phyloP scores from a whole-genome alignment of 2,329 filamentous ascomycete genomes.

The Dryadomyces quercus-mongolicae region DNA sequence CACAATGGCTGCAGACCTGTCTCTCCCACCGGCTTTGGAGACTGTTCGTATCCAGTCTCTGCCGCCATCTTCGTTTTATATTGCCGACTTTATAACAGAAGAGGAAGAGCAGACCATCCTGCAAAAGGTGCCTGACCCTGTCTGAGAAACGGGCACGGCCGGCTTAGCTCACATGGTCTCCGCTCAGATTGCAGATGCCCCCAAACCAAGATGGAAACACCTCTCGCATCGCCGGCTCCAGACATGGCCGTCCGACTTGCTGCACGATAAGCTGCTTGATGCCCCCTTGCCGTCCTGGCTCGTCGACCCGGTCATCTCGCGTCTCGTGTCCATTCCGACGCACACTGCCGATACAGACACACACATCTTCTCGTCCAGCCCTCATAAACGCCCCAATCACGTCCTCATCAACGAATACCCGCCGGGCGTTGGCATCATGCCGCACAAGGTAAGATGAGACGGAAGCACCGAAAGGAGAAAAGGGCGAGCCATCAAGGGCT shows the following conservation, averaged over 20 bases:
- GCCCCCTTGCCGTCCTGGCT: slow-evolving; percentile 68
- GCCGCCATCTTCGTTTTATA: slow-evolving; percentile 65
- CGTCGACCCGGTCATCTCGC: slow-evolving; percentile 52
- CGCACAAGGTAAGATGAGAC: slow-evolving; percentile 52
- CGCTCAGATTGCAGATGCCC: slow-evolving; percentile 43
- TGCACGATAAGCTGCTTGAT: slow-evolving; percentile 64
- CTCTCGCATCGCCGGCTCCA: slow-evolving; percentile 84
- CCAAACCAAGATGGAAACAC: slow-evolving; percentile 71
- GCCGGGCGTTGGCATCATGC: slow-evolving; percentile 87
- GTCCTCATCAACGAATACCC: slow-evolving; percentile 89
- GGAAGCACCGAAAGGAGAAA: neutral
- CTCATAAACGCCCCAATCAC: slow-evolving; percentile 73
- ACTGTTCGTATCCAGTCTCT: slow-evolving; percentile 39
- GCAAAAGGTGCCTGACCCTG: slow-evolving; percentile 39
- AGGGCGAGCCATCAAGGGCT: neutral
- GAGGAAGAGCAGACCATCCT: slow-evolving; percentile 64
- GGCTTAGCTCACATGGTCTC: neutral
- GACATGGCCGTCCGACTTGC: slow-evolving; percentile 77
- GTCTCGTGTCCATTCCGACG: slow-evolving; percentile 37
- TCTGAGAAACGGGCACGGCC: neutral
- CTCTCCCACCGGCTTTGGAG: slow-evolving; percentile 36
- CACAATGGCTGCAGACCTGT: slow-evolving; percentile 2
- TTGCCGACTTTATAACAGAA: slow-evolving; percentile 68
- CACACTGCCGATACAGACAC: slow-evolving; percentile 8
- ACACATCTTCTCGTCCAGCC: slow-evolving; percentile 49